These are phyloP conservation scores for Leccinum truebloodii DNA, from an alignment of 768 basidiomycete genomes.

Conservation along the genomic window DNA sequence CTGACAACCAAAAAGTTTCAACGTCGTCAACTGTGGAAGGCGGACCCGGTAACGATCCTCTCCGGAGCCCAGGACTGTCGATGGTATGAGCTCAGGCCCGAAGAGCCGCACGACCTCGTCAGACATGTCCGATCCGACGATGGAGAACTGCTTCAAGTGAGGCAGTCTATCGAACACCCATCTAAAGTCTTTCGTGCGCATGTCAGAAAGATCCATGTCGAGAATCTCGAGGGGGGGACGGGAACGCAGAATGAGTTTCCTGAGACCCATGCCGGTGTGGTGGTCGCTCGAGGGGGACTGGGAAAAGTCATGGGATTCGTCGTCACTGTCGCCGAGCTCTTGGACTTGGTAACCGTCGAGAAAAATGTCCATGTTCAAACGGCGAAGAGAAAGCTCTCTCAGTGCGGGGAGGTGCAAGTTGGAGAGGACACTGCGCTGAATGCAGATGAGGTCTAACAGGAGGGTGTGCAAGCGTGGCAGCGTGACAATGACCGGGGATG, in stretches of 20 bases:
- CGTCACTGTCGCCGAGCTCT: conserved; percentile 72
- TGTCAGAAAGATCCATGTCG: conserved; percentile 80
- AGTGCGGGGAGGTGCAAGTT: conserved; percentile 63
- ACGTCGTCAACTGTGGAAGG: conserved; percentile 52
- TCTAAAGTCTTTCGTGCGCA: conserved; percentile 79
- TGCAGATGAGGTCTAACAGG: conserved; percentile 58
- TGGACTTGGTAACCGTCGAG: conserved; percentile 32
- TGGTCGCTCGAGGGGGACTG: conserved; percentile 77
- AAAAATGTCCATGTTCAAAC: conserved; percentile 63
- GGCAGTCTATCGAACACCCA: conserved; percentile 62
- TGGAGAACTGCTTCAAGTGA: conserved; percentile 61
- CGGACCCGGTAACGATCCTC: conserved; percentile 39
- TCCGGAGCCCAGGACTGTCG: conserved; percentile 7
- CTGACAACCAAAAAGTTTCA: conserved; percentile 64
- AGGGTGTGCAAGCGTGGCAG: conserved; percentile 64
- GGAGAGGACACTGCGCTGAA: conserved; percentile 64
- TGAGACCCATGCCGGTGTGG: conserved; percentile 79
- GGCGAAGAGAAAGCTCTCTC: conserved; percentile 58
- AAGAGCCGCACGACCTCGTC: conserved; percentile 66
- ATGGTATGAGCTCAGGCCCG: conserved; percentile 37
- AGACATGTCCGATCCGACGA: conserved; percentile 82
- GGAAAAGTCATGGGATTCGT: conserved; percentile 72
- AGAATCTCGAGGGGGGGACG: conserved; percentile 64
- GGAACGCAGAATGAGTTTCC: conserved; percentile 59
- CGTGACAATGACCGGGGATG: conserved; percentile 41